These are phyloP conservation scores for Cryphonectria parasitica DNA, from an alignment of 2,329 filamentous ascomycete species.

Conservation along the genomic window DNA sequence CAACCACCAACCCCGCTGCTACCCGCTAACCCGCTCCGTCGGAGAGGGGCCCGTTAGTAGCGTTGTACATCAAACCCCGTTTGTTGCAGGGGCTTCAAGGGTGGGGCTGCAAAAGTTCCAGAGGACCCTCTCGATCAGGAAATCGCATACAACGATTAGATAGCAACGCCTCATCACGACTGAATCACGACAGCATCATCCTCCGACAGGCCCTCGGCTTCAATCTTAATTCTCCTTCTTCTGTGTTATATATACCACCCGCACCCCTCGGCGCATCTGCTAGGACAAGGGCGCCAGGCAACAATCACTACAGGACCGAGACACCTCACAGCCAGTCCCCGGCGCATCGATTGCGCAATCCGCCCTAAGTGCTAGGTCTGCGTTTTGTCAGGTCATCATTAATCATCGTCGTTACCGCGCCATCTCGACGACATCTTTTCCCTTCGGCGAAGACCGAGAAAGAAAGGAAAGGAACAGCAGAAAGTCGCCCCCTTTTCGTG, in stretches of 20 bases:
- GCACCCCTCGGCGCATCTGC: not conserved
- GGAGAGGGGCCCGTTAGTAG: no score
- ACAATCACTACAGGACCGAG: not conserved
- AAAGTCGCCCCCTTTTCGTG: not conserved
- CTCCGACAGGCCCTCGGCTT: not conserved
- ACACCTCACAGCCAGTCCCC: conserved; percentile 5
- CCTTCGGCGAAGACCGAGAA: not conserved
- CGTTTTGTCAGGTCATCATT: not conserved
- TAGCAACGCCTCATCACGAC: not conserved
- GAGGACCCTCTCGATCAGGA: not conserved
- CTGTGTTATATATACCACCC: not conserved
- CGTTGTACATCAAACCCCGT: no score
- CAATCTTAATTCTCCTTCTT: not conserved
- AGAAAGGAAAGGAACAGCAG: not conserved
- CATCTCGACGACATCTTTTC: not conserved
- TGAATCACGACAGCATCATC: not conserved
- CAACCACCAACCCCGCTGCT: not conserved
- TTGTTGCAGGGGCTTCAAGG: not conserved
- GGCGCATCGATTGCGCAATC: conserved; percentile 26
- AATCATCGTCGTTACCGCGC: not conserved
- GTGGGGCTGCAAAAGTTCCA: not conserved
- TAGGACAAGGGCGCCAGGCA: not conserved
- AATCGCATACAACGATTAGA: not conserved
- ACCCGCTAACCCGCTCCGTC: not conserved
- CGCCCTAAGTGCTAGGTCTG: conserved; percentile 15